Base-by-base conservation (phyloP, 805 yeast genomes). In the Schwanniomyces vanrijiae region DNA sequence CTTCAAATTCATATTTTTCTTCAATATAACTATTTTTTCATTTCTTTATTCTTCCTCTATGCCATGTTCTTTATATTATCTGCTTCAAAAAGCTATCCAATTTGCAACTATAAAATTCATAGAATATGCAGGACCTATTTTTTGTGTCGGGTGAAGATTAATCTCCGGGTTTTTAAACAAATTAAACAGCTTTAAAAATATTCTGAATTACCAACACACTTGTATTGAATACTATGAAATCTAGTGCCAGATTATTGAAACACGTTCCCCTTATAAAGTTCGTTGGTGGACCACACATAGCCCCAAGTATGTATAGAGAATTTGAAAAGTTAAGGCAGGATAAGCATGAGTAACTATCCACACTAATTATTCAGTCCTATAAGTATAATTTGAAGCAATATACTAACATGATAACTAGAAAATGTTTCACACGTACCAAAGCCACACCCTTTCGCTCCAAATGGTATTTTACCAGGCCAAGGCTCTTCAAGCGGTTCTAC, bases 231-330 rank as follows among this genome's bases (percentile, higher is more conserved):
- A 31, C 11, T 20, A 73, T 73, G 78, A 72, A 60, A 57, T 55
- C 61, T 38, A 53, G 71, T 18, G 48, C 60, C 22, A 57, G 64
- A 45, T 57, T 71, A 50, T 59, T 69, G 45, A 65, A 71, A 54
- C 77, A 80, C 61, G 73, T 77, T 20, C 97, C 96, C 13, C 73
- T 83, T 65, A 92, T 92, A 69, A 86, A 85, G 61, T 92, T 92
- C 62, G 80, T 90, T 40, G 97, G 97, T 37, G 90, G 90, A 40
- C 85, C 90, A 42, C 89, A 84, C 64, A 61, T 73, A 25, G 63
- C 71, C 48, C 66, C 72, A 54, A 75, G 83, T 71, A 69, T 47
- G 82, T 76, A 35, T 33, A 22, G 11, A 16, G 18, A n/a, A 22
- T 34, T 11, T 34, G 16, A 20, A 3, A 37, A 24, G 4, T 18